Evolutionary conservation across 2,329 filamentous ascomycete genomes (phyloP).

Genomic region (Lasiodiplodia hormozganensis): DNA sequence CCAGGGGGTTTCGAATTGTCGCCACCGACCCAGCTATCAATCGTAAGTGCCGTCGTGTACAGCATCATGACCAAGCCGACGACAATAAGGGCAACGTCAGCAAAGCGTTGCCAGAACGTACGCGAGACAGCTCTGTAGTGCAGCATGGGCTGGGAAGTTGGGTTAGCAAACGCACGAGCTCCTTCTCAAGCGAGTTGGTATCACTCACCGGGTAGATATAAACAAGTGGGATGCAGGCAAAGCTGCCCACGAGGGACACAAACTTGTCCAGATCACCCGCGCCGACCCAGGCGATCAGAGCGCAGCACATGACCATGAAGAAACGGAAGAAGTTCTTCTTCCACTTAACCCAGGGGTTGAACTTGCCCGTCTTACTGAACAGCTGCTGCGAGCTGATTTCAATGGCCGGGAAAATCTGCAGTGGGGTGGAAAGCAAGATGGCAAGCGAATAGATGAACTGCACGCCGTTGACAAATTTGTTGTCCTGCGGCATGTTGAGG

Average conservation of each 20-base stretch:
- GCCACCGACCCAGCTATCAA: conserved; percentile 82
- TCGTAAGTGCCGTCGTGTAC: conserved; percentile 87
- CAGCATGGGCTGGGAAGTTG: conserved; percentile 74
- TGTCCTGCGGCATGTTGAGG: conserved; percentile 93
- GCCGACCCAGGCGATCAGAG: conserved; percentile 87
- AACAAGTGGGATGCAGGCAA: conserved; percentile 95
- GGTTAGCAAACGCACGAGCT: conserved; percentile 40
- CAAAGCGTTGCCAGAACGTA: conserved; percentile 68
- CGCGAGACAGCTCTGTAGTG: conserved; percentile 83
- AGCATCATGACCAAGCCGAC: conserved; percentile 88
- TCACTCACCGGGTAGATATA: conserved; percentile 93
- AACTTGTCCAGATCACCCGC: conserved; percentile 97
- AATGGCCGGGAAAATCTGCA: conserved; percentile 98
- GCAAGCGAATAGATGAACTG: conserved; percentile 98
- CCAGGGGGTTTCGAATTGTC: conserved; percentile 61
- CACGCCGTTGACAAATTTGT: conserved; percentile 92
- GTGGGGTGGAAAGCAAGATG: conserved; percentile 92
- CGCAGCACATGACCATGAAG: conserved; percentile 86
- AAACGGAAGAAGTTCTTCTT: conserved; percentile 98
- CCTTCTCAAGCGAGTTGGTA: conserved; percentile 2
- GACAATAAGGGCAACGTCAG: conserved; percentile 78
- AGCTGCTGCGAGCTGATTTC: conserved; percentile 94
- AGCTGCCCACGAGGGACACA: conserved; percentile 93
- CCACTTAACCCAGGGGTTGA: conserved; percentile 99
- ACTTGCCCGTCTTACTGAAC: conserved; percentile 93